Base-by-base conservation (phyloP, 2,329 filamentous ascomycete species). In the Cladophialophora carrionii region DNA sequence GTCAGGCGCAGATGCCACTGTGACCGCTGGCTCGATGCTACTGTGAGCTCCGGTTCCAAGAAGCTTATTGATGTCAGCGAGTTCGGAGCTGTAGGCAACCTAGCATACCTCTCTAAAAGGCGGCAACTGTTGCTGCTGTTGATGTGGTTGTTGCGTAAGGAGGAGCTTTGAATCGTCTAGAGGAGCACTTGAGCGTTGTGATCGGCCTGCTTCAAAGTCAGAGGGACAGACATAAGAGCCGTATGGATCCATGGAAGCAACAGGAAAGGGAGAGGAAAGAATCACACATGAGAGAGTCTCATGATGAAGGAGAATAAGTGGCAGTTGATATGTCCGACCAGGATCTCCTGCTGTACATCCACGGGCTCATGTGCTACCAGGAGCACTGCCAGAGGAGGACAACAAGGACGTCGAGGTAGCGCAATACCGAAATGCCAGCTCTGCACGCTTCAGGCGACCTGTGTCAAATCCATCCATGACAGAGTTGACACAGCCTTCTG, bases 361-460 rank as follows among this genome's bases (percentile, higher is more conserved):
- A 68, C 63, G 66, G 63, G 63, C 29, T 62, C 51, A 26, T 68
- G 66, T 68, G 63, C 66, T 52, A 65, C 66, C 48, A 60, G 48
- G 31, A 52, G 57, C 54, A 61, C 60, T 34, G 37, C 32, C 37
- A 57, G 17, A 63, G 57, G 62, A 65, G 59, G 66, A 65, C 63
- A 62, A 51, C n/a, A 49, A 62, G 60, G 20, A 57, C 34, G 20
- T 41, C 53, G 54, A 66, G 61, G 63, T 63, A 20, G 62, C 65
- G 66, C 66, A 68, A 54, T 58, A 68, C 63, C 66, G 61, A 68
- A 54, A 65, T 64, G 66, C 63, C 66, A 68, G 12, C 55, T 51
- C 48, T 64, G 63, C 63, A 64, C 55, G 20, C 43, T 51, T 64
- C 53, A 55, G 61, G 64, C 51, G 63, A 68, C 55, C 60, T 29